Evolutionary conservation across 2,329 filamentous ascomycete species (phyloP), one percentile per base, ranked within the genome.

Genomic region (Colletotrichum acutatum): DNA sequence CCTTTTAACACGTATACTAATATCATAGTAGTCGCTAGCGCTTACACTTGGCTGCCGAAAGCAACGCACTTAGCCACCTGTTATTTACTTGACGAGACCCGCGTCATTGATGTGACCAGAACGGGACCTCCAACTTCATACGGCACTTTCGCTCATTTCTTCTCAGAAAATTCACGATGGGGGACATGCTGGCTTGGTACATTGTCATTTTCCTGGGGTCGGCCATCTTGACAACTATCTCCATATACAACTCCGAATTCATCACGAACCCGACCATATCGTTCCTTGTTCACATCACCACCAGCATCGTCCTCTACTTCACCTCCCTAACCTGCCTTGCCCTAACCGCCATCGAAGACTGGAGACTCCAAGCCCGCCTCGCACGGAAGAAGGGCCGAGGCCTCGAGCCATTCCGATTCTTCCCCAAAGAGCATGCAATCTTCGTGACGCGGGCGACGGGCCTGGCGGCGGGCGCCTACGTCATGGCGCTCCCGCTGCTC

Each of bases 371-470:
- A n/a, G 42, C 42, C 3, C 42, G 42, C 19, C 3, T 49, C 3
- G 19, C 0, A 19, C 42, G 42, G 1, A n/a, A n/a, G 19, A n/a
- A n/a, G 0, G 42, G 42, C 0, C 19, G 42, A 1, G 42, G 42
- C 42, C 16, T 49, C 19, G 42, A 49, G 42, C 42, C 42, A 7
- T 49, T 49, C 11, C 16, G 42, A 5, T 49, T 49, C 19, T 49
- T n/a, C 19, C 19, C 42, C 42, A 49, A 49, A 49, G 42, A 49
- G 42, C 42, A 49, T 49, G 42, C 42, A n/a, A n/a, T 49, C 19
- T 49, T 49, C 42, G 42, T 49, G 19, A 49, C 42, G 42, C 19
- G 42, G 7, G 42, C 8, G 42, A 49, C 42, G 19, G 42, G 42
- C 42, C 19, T 49, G 42, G 42, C 19, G 19, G 42, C 42, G 42